Base-by-base conservation (phyloP, 768 basidiomycete species). In the Boletellus ananas region DNA sequence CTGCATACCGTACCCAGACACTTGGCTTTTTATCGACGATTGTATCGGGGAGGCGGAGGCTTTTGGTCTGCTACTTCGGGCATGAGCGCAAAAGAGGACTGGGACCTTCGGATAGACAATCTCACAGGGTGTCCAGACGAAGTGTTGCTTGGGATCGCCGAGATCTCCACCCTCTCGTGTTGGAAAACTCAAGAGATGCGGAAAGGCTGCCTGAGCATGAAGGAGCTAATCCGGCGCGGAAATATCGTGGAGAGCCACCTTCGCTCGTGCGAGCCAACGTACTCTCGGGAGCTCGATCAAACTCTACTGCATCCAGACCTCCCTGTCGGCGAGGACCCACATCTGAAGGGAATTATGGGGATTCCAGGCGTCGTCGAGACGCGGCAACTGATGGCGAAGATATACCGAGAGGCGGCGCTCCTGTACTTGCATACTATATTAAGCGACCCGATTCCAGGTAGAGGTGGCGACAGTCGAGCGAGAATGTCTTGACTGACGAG, bases 51-150 rank as follows among this genome's bases (percentile, higher is more conserved):
- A 36, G 74, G 70, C 42, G 67, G 70, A 14, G 74, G 72, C 34
- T 80, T 72, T 59, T 80, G 79, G 61, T 52, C 61, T 73, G 64
- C 68, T 40, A 62, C 58, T 39, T 55, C 61, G 23, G 58, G 59
- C 37, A 46, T 56, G 51, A 53, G 59, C 48, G 51, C 65, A 47
- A 69, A 65, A 58, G 68, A 70, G 14, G 70, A 74, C 42, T 70
- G 70, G 45, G 72, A 78, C 46, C 68, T 82, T 56, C 77, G 77
- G 43, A 83, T 90, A 78, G 85, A 87, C 55, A 66, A 70, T 40
- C 67, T 90, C 52, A 84, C 80, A 20, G 89, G 89, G 25, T 90
- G 88, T 71, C 83, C 89, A 3, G 86, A 92, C 59, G 85, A 85
- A 58, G 84, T 81, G 9, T 68, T 91, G 63, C 77, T 90, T 52